Evolutionary conservation across 257 asterid species (phyloP).

Genomic region (Sherardia arvensis): DNA sequence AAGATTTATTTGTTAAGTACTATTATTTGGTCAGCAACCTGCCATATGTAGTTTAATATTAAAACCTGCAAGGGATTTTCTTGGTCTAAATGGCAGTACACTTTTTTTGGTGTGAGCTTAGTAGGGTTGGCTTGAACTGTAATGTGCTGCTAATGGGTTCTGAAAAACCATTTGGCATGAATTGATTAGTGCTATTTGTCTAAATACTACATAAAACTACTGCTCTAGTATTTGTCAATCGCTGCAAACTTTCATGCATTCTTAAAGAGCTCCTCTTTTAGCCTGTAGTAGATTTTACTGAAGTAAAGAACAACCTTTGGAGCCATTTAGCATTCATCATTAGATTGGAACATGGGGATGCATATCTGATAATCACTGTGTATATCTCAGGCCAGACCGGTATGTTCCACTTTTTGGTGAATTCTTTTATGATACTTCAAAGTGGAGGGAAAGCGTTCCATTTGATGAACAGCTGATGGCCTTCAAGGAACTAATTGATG

Average conservation of each 20-base stretch:
- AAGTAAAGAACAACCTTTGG: neutral
- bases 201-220: neutral
- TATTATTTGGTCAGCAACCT: neutral
- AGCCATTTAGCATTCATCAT: neutral
- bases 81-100: neutral
- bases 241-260: neutral
- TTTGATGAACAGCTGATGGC: conserved; percentile 72
- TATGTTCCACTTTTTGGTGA: conserved; percentile 78
- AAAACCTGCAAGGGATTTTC: neutral
- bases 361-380: conserved; percentile 4
- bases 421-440: conserved; percentile 58
- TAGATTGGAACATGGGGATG: neutral
- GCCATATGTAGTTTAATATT: neutral
- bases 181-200: neutral
- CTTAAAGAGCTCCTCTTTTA: neutral
- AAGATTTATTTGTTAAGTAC: neutral
- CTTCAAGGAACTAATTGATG: conserved; percentile 71
- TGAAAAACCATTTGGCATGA: neutral
- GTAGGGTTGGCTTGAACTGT: neutral
- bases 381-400: conserved; percentile 77
- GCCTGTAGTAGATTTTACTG: neutral
- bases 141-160: neutral
- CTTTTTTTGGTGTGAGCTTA: neutral
- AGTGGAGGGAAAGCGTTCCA: conserved; percentile 76
- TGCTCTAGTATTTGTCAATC: neutral